Evolutionary conservation across 2,329 filamentous ascomycete genomes (phyloP), one percentile per base, ranked within the genome.

Genomic region (Cladosporium sp.): DNA sequence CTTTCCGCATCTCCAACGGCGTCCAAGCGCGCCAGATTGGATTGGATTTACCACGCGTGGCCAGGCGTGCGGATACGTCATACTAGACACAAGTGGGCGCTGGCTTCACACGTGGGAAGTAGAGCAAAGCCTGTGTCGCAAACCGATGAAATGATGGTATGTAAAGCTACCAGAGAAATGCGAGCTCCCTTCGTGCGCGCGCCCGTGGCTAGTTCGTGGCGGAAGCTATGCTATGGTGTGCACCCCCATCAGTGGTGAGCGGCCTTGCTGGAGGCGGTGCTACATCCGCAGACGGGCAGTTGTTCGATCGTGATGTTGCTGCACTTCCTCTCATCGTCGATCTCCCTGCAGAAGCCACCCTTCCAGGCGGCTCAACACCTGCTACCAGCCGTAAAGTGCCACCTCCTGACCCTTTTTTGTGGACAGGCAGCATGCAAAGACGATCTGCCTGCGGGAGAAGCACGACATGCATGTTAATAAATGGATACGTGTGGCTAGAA

Each of bases 251-350:
- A 35, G 17, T 34, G n/a, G 19, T 25, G 17, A 35, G 17, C 19
- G n/a, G 45, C 45, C 28, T 32, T 32, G 28, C 28, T 32, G 19
- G 45, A n/a, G n/a, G 24, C 45, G 28, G 45, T 48, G 45, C 28
- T 19, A 48, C 28, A 8, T 13, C 45, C 28, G 28, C 28, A n/a
- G 19, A 13, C n/a, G n/a, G 37, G 20, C 47, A 37, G 28, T 15
- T 50, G 34, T 45, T 28, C 52, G 52, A 55, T 55, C 52, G 40
- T 35, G 39, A 55, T 55, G 52, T 32, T 32, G 32, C 52, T 25
- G 28, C 51, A 24, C 15, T n/a, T 15, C 19, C 22, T 13, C 19
- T n/a, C 52, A 55, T 55, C 52, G 52, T 47, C 52, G 52, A 55
- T 55, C 52, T 34, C 13, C 3, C 13, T 34, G 40, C 20, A 45